Evolutionary conservation across 2,329 filamentous ascomycete genomes (phyloP).

Genomic region (Botrytis sinoallii): DNA sequence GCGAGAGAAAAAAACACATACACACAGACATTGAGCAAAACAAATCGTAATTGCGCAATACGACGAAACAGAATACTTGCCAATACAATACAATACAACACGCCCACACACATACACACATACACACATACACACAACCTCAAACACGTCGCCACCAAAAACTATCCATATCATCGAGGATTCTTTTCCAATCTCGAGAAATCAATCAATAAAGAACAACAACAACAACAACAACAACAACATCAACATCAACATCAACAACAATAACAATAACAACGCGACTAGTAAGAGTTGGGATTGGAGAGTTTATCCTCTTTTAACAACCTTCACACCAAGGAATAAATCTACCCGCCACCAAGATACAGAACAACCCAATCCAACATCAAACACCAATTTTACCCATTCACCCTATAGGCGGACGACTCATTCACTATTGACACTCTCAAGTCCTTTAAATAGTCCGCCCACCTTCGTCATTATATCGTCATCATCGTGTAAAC

Average conservation of each 20-base stretch:
- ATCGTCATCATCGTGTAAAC: neutral
- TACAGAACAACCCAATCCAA: neutral
- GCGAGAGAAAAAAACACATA: neutral
- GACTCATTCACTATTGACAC: neutral
- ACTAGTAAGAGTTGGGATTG: too few relatives aligned
- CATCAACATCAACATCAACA: neutral
- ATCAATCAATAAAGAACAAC: neutral
- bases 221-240: neutral
- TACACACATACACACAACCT: neutral
- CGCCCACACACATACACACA: neutral
- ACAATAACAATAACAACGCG: neutral
- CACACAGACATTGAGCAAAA: neutral
- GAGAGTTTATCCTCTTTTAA: neutral
- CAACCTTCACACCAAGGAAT: neutral
- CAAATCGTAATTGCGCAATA: neutral
- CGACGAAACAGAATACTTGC: neutral
- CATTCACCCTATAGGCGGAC: neutral
- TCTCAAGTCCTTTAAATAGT: neutral
- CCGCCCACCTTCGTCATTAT: neutral
- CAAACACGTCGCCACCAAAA: neutral
- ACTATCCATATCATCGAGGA: neutral
- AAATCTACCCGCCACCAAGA: neutral
- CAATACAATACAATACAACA: neutral
- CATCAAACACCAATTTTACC: neutral
- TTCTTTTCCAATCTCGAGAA: neutral